Evolutionary conservation across 768 basidiomycete genomes (phyloP).

Genomic region (Mycena kentingensis): DNA sequence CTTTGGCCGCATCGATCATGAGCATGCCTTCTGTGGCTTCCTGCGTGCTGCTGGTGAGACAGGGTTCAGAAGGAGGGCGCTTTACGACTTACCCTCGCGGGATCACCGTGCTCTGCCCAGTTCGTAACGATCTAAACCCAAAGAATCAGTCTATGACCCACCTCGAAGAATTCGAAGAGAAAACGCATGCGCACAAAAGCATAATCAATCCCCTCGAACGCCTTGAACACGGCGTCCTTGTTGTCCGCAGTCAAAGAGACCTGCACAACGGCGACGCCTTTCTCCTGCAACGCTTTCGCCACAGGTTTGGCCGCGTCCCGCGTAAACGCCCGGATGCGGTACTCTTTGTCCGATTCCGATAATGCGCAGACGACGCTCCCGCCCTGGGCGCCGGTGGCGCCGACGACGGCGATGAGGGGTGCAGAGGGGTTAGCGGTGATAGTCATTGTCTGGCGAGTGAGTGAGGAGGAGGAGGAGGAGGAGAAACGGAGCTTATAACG

Average conservation of each 20-base stretch:
- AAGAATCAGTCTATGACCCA: no score
- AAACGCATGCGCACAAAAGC: conserved; percentile 1
- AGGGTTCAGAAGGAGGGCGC: not conserved
- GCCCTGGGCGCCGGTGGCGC: conserved; percentile 7
- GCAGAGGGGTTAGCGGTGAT: conserved; percentile 5
- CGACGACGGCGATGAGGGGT: conserved; percentile 9
- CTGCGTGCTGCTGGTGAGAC: no score
- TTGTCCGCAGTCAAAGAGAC: conserved; percentile 3
- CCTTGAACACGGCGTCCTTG: conserved; percentile 4
- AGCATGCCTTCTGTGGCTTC: conserved; percentile 10
- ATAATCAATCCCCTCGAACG: conserved; percentile 4
- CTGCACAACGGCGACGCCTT: not conserved
- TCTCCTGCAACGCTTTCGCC: not conserved
- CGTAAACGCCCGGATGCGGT: conserved; percentile 8
- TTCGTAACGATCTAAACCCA: conserved; percentile 16
- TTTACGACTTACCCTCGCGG: not conserved
- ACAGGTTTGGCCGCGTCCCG: conserved; percentile 6
- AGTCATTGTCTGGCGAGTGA: no score
- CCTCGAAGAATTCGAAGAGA: not conserved
- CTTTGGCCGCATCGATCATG: conserved; percentile 13
- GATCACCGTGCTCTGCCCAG: conserved; percentile 8
- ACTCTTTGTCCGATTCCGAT: conserved; percentile 8
- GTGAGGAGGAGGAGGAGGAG: no score
- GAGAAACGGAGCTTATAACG: no score
- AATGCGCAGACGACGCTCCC: conserved; percentile 6